A percentile compares a stretch with the other conserved stretches of the same genome.
Conservation (phyloP, 306 rosid genomes). For the Sechiopsis laciniata region DNA sequence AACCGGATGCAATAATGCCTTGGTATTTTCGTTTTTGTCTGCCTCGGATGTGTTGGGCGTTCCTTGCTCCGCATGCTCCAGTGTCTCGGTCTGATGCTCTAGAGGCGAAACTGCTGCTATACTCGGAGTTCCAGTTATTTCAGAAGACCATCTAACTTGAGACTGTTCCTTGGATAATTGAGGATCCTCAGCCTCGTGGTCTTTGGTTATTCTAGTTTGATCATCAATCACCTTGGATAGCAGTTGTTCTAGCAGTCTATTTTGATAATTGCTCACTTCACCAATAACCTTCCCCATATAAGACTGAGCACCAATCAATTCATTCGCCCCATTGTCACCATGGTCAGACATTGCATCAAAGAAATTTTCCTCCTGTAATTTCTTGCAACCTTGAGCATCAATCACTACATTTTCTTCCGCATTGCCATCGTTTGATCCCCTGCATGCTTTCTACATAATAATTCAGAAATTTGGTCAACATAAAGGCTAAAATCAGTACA, state of each 20-base stretch:
- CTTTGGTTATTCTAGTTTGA: background rate
- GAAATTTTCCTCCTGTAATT: conserved; percentile 8
- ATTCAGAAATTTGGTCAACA: background rate
- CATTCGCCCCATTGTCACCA: background rate
- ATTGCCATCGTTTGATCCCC: background rate
- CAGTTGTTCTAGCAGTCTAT: conserved; percentile 18
- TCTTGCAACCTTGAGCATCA: conserved; percentile 14
- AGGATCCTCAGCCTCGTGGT: background rate
- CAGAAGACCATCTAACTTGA: background rate
- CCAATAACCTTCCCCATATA: background rate
- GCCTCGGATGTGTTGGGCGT: background rate
- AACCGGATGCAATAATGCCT: background rate
- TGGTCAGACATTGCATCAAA: conserved; percentile 10
- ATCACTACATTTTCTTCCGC: background rate
- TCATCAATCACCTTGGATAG: conserved; percentile 3
- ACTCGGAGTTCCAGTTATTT: background rate
- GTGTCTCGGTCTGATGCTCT: background rate
- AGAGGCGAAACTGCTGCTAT: background rate
- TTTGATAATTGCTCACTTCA: conserved; percentile 4
- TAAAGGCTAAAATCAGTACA: background rate
- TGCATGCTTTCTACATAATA: background rate
- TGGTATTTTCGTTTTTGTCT: background rate
- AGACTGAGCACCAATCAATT: background rate
- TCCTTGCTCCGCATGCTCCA: conserved; percentile 4
- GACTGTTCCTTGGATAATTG: background rate